Evolutionary conservation across 2,329 filamentous ascomycete genomes (phyloP), one percentile per base, ranked within the genome.

Genomic region (Tolypocladium pustulatum): DNA sequence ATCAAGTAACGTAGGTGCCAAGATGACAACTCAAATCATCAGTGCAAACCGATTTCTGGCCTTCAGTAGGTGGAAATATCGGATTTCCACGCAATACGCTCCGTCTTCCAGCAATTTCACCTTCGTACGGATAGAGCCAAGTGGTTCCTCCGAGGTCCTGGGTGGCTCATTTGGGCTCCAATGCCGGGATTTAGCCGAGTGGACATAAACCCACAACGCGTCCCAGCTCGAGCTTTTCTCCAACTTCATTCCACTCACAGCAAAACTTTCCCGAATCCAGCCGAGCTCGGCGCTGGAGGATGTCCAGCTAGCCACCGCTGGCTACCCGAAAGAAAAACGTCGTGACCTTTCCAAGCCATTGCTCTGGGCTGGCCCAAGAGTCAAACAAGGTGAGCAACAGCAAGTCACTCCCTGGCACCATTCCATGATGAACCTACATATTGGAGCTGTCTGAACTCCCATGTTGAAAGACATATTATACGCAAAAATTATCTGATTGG

Each of bases 401-500:
- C 43, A 36, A 55, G 27, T 22, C 13, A 15, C 9, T 56, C 54
- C 41, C 37, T 27, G 36, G 27, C 20, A 49, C 55, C 58, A 61
- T 69, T 69, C 62, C 58, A 63, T 81, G 78, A 81, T 80, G 77
- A 76, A 66, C 65, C 67, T 63, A 68, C 70, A 77, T 88, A 89
- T 89, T 90, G 87, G 87, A 90, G 87, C 87, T 89, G 86, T 90
- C 87, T 85, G 75, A 81, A 74, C 82, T 77, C 72, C 71, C 70
- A 75, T 87, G 84, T 78, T 81, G 86, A 89, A 79, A 76, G 70
- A 70, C 68, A 73, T 74, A 72, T 78, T 70, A 81, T 85, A 86
- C 83, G 82, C 80, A 76, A 81, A 74, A 72, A 37, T 10, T 68
- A 67, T 69, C 75, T 77, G 72, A 72, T 65, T 57, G 4, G 65